A percentile compares a stretch with the other conserved stretches of the same genome.
Conservation (phyloP, 805 yeast genomes). For the Pichia membranifaciens region DNA sequence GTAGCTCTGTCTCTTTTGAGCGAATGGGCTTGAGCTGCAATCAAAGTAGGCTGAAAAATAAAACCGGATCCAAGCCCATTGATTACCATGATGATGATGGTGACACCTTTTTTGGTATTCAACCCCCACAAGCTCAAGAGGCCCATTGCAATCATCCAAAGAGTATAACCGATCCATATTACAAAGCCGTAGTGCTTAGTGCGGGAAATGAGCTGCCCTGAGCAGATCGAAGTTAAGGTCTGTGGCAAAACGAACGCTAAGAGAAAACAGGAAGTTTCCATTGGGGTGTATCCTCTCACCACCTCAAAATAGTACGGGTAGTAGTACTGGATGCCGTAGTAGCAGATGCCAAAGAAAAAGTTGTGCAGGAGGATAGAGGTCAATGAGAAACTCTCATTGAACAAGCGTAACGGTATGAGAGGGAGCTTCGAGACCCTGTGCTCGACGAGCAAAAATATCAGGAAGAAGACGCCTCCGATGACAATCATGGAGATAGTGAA, state of each 20-base stretch:
- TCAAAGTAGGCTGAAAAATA: slow-evolving; percentile 50
- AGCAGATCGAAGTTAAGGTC: slow-evolving; percentile 36
- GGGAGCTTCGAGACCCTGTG: slow-evolving; percentile 44
- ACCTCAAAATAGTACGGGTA: slow-evolving; percentile 45
- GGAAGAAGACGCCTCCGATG: slow-evolving; percentile 37
- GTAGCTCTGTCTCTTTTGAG: slow-evolving; percentile 50
- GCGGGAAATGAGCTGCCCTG: slow-evolving; percentile 42
- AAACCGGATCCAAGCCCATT: slow-evolving; percentile 43
- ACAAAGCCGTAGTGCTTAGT: slow-evolving; percentile 39
- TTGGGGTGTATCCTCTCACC: slow-evolving; percentile 36
- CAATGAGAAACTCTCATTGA: slow-evolving; percentile 31
- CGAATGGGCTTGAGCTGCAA: slow-evolving; percentile 51
- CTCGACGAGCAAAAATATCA: slow-evolving; percentile 45
- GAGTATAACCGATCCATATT: slow-evolving; percentile 33
- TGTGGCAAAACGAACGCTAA: slow-evolving; percentile 42
- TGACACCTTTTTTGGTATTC: slow-evolving; percentile 31
- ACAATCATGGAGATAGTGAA: slow-evolving; percentile 36
- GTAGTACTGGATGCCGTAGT: slow-evolving; percentile 41
- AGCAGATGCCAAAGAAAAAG: slow-evolving; percentile 45
- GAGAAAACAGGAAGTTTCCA: slow-evolving; percentile 36
- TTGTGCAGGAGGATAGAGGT: slow-evolving; percentile 33
- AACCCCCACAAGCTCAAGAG: slow-evolving; percentile 25
- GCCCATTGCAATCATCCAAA: slow-evolving; percentile 38
- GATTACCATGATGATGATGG: slow-evolving; percentile 30
- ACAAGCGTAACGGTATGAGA: slow-evolving; percentile 46